Evolutionary conservation across 805 yeast species (phyloP).

Genomic region (Yarrowia sp.): DNA sequence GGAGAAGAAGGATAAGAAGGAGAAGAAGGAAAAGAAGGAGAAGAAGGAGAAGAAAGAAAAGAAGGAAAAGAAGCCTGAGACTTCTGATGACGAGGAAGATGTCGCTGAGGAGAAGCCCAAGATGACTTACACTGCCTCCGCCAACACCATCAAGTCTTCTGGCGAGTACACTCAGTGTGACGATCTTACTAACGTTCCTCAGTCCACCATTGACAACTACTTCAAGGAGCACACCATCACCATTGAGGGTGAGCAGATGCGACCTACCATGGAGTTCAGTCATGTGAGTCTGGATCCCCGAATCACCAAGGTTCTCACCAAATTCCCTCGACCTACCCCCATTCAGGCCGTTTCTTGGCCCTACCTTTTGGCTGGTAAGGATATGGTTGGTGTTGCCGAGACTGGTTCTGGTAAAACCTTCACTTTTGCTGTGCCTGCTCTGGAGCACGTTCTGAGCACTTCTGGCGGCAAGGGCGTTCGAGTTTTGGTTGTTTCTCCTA

Average conservation of each 20-base stretch:
- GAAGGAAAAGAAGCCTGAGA: slow-evolving; percentile 32
- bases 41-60: slow-evolving; percentile 43
- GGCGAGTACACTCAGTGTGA: background rate
- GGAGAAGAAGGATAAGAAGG: slow-evolving; percentile 34
- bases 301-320: slow-evolving; percentile 57
- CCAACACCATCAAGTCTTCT: background rate
- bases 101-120: slow-evolving; percentile 35
- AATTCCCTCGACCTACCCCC: slow-evolving; percentile 90
- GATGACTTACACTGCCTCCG: slow-evolving; percentile 37
- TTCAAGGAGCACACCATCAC: slow-evolving; percentile 69
- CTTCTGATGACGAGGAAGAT: slow-evolving; percentile 24
- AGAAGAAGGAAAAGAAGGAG: slow-evolving; percentile 38
- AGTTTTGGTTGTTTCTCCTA: slow-evolving; percentile 88
- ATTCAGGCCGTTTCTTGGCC: slow-evolving; percentile 97
- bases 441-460: slow-evolving; percentile 54
- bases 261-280: slow-evolving; percentile 68
- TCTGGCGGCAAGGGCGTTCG: slow-evolving; percentile 49
- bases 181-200: slow-evolving; percentile 8
- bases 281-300: slow-evolving; percentile 55
- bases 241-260: slow-evolving; percentile 66
- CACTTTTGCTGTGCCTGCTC: slow-evolving; percentile 97
- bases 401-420: slow-evolving; percentile 98
- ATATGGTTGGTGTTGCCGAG: slow-evolving; percentile 95
- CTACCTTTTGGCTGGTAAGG: slow-evolving; percentile 67
- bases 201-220: slow-evolving; percentile 55